Base-by-base conservation (phyloP, 768 basidiomycete genomes). In the Russula foetens region DNA sequence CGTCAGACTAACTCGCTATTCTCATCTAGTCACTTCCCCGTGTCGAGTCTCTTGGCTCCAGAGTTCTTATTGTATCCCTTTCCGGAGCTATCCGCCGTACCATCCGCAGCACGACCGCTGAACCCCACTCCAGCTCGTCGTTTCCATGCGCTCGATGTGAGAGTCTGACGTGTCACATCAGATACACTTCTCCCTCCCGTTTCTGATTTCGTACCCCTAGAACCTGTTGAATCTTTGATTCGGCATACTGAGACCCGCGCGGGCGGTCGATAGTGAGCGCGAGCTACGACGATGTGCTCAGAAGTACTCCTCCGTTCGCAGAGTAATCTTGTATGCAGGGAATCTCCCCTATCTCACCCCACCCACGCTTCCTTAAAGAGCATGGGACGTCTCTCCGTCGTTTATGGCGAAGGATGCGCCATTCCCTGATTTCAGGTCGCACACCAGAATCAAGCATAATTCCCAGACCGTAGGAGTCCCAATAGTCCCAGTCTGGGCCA, bases 201-300 rank as follows among this genome's bases (percentile, higher is more conserved):
- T n/a, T n/a, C n/a, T n/a, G n/a, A n/a, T n/a, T n/a, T n/a, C n/a
- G n/a, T n/a, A n/a, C n/a, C n/a, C n/a, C n/a, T n/a, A n/a, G n/a
- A n/a, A n/a, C n/a, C n/a, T n/a, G n/a, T n/a, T n/a, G n/a, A n/a
- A n/a, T n/a, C n/a, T n/a, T n/a, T n/a, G n/a, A n/a, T n/a, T n/a
- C 91, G 17, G 91, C 88, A 0, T 92, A 86, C 66, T 93, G 91
- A 91, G 90, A 92, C 71, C 82, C 90, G 3, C 76, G 85, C 58
- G 91, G 91, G 3, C 80, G 87, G 28, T 77, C 81, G 53, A 84
- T 93, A 61, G 84, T 92, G 50, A 91, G 88, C 70, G 93, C 91
- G 5, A 85, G 85, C 69, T 93, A 93, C 65, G 91, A 93, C 64
- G 85, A 93, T 72, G 80, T 79, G 3, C 64, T 93, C 38, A 77